Conservation (phyloP, 2,329 filamentous ascomycete genomes). For the Fusarium sp. region DNA sequence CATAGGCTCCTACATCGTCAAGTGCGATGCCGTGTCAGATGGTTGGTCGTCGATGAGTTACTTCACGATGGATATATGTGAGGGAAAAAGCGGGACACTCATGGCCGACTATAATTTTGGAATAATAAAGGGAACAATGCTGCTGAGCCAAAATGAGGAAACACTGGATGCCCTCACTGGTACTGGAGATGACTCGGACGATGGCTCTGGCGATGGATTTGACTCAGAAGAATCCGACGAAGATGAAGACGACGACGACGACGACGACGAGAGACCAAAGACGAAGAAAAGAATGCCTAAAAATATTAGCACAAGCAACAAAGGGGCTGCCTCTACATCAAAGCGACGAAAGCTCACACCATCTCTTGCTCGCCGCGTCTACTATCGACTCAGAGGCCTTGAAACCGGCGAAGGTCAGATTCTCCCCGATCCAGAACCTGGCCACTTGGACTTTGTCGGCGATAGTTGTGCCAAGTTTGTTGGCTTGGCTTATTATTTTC, state of each 20-base stretch:
- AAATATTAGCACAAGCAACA: not conserved
- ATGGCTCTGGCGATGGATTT: not conserved
- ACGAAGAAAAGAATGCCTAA: not conserved
- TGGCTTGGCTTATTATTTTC: constrained; percentile 13
- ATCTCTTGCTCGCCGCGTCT: constrained; percentile 11
- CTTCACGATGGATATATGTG: constrained; percentile 12
- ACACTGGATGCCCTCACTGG: not conserved
- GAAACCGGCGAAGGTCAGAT: constrained; percentile 20
- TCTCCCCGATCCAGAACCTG: not conserved
- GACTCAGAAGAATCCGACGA: not conserved
- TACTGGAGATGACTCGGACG: not conserved
- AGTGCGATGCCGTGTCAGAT: constrained; percentile 1
- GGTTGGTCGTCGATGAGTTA: not conserved
- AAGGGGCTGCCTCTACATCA: not conserved
- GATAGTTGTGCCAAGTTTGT: constrained; percentile 2
- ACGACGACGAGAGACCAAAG: not conserved
- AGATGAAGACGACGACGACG: not conserved
- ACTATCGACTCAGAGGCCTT: constrained; percentile 7
- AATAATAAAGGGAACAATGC: constrained; percentile 13
- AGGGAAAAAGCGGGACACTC: not conserved
- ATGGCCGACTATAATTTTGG: constrained; percentile 10
- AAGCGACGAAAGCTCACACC: constrained; percentile 7
- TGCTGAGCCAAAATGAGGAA: constrained; percentile 8
- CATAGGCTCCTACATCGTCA: constrained; percentile 15
- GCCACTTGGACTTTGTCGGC: constrained; percentile 15